These are phyloP conservation scores for Lachancea quebecensis DNA, from an alignment of 805 yeast genomes.

Conservation along the genomic window DNA sequence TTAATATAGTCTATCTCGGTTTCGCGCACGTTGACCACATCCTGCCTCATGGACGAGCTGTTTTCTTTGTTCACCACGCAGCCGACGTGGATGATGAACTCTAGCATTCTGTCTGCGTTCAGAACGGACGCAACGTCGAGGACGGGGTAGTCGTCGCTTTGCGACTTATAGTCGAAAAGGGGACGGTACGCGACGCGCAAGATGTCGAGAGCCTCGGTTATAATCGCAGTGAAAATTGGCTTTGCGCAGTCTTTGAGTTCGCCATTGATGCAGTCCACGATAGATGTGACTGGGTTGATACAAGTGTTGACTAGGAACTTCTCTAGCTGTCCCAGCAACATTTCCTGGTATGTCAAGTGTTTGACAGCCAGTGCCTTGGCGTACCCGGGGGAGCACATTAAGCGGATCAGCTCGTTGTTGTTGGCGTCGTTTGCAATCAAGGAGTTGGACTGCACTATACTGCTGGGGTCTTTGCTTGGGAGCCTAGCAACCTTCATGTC, in stretches of 20 bases:
- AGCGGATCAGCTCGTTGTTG: slow-evolving; percentile 24
- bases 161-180: slow-evolving; percentile 24
- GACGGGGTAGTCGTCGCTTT: slow-evolving; percentile 22
- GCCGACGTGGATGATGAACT: slow-evolving; percentile 36
- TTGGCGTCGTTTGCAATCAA: slow-evolving; percentile 10
- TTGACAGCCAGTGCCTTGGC: slow-evolving; percentile 25
- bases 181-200: slow-evolving; percentile 25
- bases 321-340: slow-evolving; percentile 56
- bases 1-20: slow-evolving; percentile 82
- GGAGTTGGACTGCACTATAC: slow-evolving; percentile 17
- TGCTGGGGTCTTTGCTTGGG: slow-evolving; percentile 34
- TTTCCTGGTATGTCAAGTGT: slow-evolving; percentile 38
- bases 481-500: slow-evolving; percentile 50
- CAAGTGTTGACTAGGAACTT: slow-evolving; percentile 77
- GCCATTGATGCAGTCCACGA: slow-evolving; percentile 73
- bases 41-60: slow-evolving; percentile 48
- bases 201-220: slow-evolving; percentile 31
- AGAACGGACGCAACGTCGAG: slow-evolving; percentile 25
- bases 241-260: slow-evolving; percentile 50
- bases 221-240: slow-evolving; percentile 29
- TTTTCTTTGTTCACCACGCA: slow-evolving; percentile 47
- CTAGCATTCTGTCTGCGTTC: slow-evolving; percentile 31
- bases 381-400: slow-evolving; percentile 21
- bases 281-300: slow-evolving; percentile 76
- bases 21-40: slow-evolving; percentile 41